Evolutionary conservation across 139 green algal genomes (phyloP).

Genomic region (Closterium sp.): DNA sequence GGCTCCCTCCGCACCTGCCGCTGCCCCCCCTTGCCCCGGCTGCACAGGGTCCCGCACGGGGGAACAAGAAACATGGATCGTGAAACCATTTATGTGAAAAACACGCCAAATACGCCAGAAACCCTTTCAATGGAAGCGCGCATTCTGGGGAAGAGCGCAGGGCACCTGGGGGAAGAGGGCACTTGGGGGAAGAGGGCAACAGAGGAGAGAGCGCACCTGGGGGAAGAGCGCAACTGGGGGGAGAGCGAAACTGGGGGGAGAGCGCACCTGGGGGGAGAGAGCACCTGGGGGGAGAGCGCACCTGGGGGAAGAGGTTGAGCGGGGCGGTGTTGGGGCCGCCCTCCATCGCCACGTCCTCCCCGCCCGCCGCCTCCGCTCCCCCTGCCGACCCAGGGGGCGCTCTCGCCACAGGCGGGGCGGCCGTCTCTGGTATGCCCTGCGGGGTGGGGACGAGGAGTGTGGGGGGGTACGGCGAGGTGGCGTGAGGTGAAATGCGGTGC

Average conservation of each 20-base stretch:
- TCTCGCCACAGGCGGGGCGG: conserved; percentile 15
- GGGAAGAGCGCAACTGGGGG: too few species aligned
- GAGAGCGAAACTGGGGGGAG: too few species aligned
- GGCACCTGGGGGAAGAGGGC: too few species aligned
- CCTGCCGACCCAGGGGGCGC: conserved; percentile 27
- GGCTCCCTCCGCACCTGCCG: conserved; percentile 37
- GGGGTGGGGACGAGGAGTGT: not conserved
- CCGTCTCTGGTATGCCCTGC: not conserved
- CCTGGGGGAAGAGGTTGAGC: conserved; percentile 81
- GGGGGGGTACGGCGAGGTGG: not conserved
- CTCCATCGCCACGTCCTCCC: not conserved
- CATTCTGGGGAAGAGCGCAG: too few species aligned
- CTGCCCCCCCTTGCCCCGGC: conserved; percentile 43
- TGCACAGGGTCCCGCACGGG: too few species aligned
- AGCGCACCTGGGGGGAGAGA: too few species aligned
- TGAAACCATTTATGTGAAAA: too few species aligned
- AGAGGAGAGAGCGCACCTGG: too few species aligned
- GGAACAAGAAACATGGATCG: too few species aligned
- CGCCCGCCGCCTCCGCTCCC: not conserved
- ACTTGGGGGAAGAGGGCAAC: too few species aligned
- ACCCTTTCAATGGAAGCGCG: too few species aligned
- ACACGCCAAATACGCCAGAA: too few species aligned
- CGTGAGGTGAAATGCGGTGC: not conserved
- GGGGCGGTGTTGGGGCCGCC: conserved; percentile 68
- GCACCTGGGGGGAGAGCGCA: not conserved